Base-by-base conservation (phyloP, 2,329 filamentous ascomycete genomes). In the Aspergillus felis region DNA sequence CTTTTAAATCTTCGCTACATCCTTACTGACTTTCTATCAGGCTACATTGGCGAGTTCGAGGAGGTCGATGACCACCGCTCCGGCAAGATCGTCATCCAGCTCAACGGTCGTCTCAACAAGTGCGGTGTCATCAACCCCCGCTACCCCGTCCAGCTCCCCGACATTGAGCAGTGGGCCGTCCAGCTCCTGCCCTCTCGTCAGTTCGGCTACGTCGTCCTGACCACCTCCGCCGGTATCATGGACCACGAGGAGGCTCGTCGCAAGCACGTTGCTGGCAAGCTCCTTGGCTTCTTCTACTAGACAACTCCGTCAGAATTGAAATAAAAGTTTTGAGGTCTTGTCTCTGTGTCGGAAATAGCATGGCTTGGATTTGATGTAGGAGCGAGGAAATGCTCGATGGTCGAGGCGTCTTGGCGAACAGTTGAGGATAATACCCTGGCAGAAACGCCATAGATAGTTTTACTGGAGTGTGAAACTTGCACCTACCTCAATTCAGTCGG, bases 251-350 rank as follows among this genome's bases (percentile, higher is more conserved):
- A 99, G 88, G 94, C 94, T 71, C 86, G 94, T 78, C 87, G 94
- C 81, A 97, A 97, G 88, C 94, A 99, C 85, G 94, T 97, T 77
- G 88, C 93, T 71, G 94, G 94, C 82, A 99, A 99, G 88, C 91
- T 99, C 82, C 91, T 97, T 73, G 94, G 94, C 74, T 99, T 97
- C 89, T 97, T 97, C 87, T 97, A 97, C 87, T 97, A 94, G 79
- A 78, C 54, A 61, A 57, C 57, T 64, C 55, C 57, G 53, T 56
- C 22, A 8, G 35, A 17, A 14, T 41, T 44, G 56, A 64, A 61
- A 64, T 62, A 65, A 63, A 59, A 63, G 57, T 58, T 62, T 61
- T 67, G 70, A 69, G 66, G 63, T 67, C 66, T 54, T 64, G 64
- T 57, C 64, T 61, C 64, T 66, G 63, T 64, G 60, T 63, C 55